phyloP scores from a whole-genome alignment of 2,329 filamentous ascomycete genomes.

The Trichoderma koningiopsis region DNA sequence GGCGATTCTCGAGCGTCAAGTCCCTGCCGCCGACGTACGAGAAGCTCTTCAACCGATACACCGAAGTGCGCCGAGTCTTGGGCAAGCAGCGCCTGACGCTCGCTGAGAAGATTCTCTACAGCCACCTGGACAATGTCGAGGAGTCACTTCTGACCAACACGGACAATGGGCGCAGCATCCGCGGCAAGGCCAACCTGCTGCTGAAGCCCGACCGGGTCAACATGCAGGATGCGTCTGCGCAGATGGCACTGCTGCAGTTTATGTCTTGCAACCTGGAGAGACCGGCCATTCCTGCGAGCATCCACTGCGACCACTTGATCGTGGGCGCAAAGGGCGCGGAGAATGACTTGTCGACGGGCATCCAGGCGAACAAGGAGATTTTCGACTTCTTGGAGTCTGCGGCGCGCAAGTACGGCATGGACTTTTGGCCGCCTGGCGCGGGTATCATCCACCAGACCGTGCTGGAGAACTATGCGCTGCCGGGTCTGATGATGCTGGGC shows the following conservation, averaged over 20 bases:
- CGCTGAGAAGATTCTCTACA: slow-evolving; percentile 97
- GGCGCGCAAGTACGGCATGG: slow-evolving; percentile 86
- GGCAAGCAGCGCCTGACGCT: slow-evolving; percentile 72
- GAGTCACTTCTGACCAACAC: slow-evolving; percentile 83
- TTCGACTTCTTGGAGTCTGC: slow-evolving; percentile 97
- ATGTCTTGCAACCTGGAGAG: slow-evolving; percentile 91
- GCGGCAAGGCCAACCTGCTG: slow-evolving; percentile 89
- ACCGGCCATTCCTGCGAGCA: slow-evolving; percentile 93
- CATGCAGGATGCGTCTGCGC: slow-evolving; percentile 98
- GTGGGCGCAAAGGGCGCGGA: slow-evolving; percentile 90
- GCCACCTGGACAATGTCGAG: slow-evolving; percentile 86
- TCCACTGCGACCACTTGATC: slow-evolving; percentile 99
- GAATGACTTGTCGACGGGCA: slow-evolving; percentile 79
- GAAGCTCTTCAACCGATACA: slow-evolving; percentile 76
- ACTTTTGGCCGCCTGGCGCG: slow-evolving; percentile 92
- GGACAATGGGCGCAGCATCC: slow-evolving; percentile 78
- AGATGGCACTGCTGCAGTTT: slow-evolving; percentile 98
- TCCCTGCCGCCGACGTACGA: slow-evolving; percentile 72
- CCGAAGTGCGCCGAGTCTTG: slow-evolving; percentile 73
- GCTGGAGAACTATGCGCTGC: slow-evolving; percentile 95
- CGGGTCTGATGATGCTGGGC: slow-evolving; percentile 97
- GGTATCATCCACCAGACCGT: slow-evolving; percentile 98
- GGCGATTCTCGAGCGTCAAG: slow-evolving; percentile 44
- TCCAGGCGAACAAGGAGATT: slow-evolving; percentile 91
- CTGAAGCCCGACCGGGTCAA: slow-evolving; percentile 96